These are phyloP conservation scores for Obba rivulosa DNA, from an alignment of 768 basidiomycete genomes.

Conservation along the genomic window DNA sequence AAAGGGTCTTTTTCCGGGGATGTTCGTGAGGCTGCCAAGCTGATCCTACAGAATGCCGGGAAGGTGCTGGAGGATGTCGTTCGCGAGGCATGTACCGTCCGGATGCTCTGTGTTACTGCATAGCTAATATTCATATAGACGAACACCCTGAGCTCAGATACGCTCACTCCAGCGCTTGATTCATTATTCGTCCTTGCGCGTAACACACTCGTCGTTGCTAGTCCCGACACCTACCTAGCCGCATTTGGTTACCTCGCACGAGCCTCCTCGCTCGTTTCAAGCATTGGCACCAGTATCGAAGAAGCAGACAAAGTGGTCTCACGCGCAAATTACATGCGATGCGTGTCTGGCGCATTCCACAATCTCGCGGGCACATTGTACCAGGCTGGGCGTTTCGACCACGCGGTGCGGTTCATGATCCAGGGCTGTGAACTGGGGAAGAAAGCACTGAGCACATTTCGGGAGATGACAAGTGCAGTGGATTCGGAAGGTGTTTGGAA, in stretches of 20 bases:
- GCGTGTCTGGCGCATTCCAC: conserved; percentile 67
- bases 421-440: conserved; percentile 54
- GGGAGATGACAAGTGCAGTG: conserved; percentile 10
- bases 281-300: neutral
- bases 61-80: conserved; percentile 26
- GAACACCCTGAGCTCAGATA: conserved; percentile 27
- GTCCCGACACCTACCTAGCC: conserved; percentile 41
- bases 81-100: conserved; percentile 23
- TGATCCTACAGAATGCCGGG: conserved; percentile 33
- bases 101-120: neutral
- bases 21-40: conserved; percentile 10
- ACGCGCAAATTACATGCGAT: conserved; percentile 54
- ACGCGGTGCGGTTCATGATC: conserved; percentile 62
- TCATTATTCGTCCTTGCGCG: conserved; percentile 52
- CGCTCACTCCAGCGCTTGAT: conserved; percentile 44
- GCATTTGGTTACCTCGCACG: conserved; percentile 44
- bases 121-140: neutral
- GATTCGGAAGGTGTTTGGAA: conserved; percentile 39
- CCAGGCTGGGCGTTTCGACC: conserved; percentile 53
- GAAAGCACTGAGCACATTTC: conserved; percentile 28
- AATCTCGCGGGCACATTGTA: conserved; percentile 69
- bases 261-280: conserved; percentile 27
- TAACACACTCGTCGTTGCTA: conserved; percentile 30
- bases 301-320: neutral
- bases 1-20: neutral